phyloP scores from a whole-genome alignment of 1,139 yeast species.

The Candida neerlandica region DNA sequence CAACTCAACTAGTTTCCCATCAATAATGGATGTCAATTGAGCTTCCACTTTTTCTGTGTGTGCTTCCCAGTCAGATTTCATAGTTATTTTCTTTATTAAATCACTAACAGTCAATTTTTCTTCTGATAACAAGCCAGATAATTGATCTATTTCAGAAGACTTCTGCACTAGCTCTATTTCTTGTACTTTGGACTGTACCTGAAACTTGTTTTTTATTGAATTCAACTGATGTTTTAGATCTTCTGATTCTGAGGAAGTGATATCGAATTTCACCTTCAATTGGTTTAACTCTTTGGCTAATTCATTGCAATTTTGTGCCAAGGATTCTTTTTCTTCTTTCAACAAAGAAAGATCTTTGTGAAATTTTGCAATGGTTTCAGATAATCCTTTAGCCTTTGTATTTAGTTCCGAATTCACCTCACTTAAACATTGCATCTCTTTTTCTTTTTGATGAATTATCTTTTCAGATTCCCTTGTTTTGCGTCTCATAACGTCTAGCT shows the following conservation, averaged over 20 bases:
- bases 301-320: not conserved
- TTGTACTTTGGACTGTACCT: slow-evolving; percentile 7
- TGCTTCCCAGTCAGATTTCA: not conserved
- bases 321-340: not conserved
- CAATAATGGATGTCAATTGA: not conserved
- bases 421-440: not conserved
- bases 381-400: not conserved
- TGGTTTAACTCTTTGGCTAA: not conserved
- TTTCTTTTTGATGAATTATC: not conserved
- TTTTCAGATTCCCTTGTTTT: not conserved
- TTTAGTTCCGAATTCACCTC: not conserved
- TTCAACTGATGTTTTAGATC: not conserved
- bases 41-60: not conserved
- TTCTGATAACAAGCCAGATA: slow-evolving; percentile 15
- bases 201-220: slow-evolving; percentile 4
- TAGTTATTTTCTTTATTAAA: slow-evolving; percentile 2
- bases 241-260: not conserved
- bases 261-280: not conserved
- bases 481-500: not conserved
- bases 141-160: slow-evolving; percentile 11
- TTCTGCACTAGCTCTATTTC: slow-evolving; percentile 7
- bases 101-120: slow-evolving; percentile 10
- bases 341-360: not conserved
- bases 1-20: not conserved
- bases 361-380: not conserved